Conservation (phyloP, 164 flowering plant genomes). For the Houttuynia cordata region DNA sequence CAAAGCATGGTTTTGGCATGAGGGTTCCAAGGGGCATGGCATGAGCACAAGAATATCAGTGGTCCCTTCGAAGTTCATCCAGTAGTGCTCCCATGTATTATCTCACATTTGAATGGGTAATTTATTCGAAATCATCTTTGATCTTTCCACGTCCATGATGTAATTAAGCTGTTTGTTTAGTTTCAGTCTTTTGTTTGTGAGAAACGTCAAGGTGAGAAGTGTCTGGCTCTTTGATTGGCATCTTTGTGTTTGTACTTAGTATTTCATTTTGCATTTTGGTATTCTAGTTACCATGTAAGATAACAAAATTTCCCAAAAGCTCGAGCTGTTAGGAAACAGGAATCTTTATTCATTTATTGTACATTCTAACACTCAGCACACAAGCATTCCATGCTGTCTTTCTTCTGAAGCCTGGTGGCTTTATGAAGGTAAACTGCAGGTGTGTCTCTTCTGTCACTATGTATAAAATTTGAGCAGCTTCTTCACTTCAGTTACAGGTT, state of each 20-base stretch:
- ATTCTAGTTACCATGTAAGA: neutral
- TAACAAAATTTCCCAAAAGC: too few relatives aligned
- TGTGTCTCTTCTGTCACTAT: too few relatives aligned
- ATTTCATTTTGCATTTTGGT: neutral
- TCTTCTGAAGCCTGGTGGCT: too few relatives aligned
- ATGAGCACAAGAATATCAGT: neutral
- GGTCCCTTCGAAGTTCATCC: neutral
- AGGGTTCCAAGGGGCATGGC: slow-evolving; percentile 7
- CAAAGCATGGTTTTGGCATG: slow-evolving; percentile 16
- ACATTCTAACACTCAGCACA: too few relatives aligned
- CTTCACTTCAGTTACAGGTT: too few relatives aligned
- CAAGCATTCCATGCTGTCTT: too few relatives aligned
- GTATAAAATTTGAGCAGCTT: too few relatives aligned
- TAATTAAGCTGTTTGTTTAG: neutral
- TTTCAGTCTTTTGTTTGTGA: neutral
- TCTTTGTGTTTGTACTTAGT: neutral
- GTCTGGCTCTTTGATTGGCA: neutral
- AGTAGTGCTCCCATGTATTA: neutral
- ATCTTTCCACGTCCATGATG: neutral
- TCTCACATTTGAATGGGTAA: neutral
- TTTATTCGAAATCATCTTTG: neutral
- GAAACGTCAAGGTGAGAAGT: neutral
- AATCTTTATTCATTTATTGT: too few relatives aligned
- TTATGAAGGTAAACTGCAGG: too few relatives aligned
- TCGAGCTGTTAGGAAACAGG: too few relatives aligned